Evolutionary conservation across 306 rosid genomes (phyloP).

Genomic region (Sesbania bispinosa): DNA sequence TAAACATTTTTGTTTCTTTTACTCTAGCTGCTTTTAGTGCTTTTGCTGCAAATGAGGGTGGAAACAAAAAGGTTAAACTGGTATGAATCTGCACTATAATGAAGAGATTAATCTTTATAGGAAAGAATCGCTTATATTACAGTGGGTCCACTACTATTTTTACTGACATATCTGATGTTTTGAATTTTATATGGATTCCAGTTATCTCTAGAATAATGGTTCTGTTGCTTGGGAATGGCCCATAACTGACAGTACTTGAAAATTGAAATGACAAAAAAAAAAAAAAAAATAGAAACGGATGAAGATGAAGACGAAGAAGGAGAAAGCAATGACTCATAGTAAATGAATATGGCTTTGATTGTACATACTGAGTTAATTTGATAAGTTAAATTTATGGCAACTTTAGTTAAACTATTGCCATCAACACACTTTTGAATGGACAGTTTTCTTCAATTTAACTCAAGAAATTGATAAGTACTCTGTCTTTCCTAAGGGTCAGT

Average conservation of each 20-base stretch:
- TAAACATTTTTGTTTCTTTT: not conserved
- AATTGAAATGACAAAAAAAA: not conserved
- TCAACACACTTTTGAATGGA: not conserved
- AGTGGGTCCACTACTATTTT: not conserved
- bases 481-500: not conserved
- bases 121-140: not conserved
- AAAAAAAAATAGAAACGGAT: not conserved
- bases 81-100: not conserved
- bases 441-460: not conserved
- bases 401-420: not conserved
- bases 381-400: not conserved
- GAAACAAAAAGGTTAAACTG: not conserved
- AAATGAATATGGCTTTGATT: not conserved
- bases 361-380: not conserved
- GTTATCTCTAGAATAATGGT: not conserved
- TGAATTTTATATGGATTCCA: not conserved
- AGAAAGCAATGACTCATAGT: not conserved
- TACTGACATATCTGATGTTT: not conserved
- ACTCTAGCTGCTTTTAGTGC: not conserved
- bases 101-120: not conserved
- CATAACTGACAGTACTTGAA: not conserved
- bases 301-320: not conserved
- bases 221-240: not conserved
- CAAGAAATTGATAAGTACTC: not conserved
- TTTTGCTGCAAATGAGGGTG: not conserved